These are phyloP conservation scores for Wallemia mellicola DNA, from an alignment of 1,284 basidiomycete species.

Conservation along the genomic window DNA sequence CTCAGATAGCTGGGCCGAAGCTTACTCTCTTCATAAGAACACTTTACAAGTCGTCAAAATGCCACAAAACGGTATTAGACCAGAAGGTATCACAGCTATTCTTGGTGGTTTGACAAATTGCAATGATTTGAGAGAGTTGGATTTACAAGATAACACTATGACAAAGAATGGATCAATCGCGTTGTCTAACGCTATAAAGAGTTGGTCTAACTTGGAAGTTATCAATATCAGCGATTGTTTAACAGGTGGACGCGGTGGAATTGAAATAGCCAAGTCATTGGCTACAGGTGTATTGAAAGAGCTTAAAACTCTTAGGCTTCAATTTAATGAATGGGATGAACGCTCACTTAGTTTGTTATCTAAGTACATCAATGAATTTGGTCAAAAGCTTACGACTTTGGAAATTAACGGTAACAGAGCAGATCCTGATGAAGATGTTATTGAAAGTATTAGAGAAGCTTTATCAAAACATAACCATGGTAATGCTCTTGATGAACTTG, in stretches of 20 bases:
- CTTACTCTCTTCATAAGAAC: slow-evolving; percentile 48
- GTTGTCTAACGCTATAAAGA: slow-evolving; percentile 36
- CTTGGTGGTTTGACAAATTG: slow-evolving; percentile 44
- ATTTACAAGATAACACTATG: slow-evolving; percentile 89
- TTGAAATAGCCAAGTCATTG: slow-evolving; percentile 31
- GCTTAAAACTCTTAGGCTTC: slow-evolving; percentile 43
- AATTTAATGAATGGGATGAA: slow-evolving; percentile 65
- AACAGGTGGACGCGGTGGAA: slow-evolving; percentile 30
- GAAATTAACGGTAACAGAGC: slow-evolving; percentile 70
- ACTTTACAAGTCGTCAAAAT: slow-evolving; percentile 58
- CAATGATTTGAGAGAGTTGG: slow-evolving; percentile 38
- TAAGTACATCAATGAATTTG: slow-evolving; percentile 28
- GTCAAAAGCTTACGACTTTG: slow-evolving; percentile 28
- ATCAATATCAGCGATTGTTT: slow-evolving; percentile 85
- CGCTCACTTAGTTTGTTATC: slow-evolving; percentile 37
- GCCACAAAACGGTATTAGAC: slow-evolving; percentile 90
- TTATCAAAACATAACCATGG: slow-evolving; percentile 45
- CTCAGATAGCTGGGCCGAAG: slow-evolving; percentile 52
- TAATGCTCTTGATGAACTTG: slow-evolving; percentile 44
- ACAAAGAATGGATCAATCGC: slow-evolving; percentile 39
- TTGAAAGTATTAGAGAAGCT: slow-evolving; percentile 31
- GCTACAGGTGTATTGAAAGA: slow-evolving; percentile 33
- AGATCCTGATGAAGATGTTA: slow-evolving; percentile 45
- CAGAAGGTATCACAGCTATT: slow-evolving; percentile 65
- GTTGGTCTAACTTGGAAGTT: slow-evolving; percentile 38